Percentiles rank a stretch among this genome's conserved stretches.
These are phyloP conservation scores for Fusarium brevicatenulatum DNA, from an alignment of 2,329 filamentous ascomycete species.

Conservation along the genomic window DNA sequence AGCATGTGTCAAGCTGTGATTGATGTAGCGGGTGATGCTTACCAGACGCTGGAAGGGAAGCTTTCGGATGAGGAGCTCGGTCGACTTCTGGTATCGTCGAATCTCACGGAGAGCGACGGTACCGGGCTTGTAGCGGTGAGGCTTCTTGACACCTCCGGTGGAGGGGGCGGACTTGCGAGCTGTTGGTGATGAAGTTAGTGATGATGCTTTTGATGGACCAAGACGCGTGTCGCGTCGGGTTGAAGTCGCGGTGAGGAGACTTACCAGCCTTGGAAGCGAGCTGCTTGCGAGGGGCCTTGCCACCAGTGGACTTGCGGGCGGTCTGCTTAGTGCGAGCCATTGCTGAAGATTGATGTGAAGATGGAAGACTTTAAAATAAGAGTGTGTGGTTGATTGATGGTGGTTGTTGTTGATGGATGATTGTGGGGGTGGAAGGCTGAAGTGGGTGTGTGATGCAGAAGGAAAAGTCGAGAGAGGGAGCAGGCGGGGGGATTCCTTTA, in stretches of 20 bases:
- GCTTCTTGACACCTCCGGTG: conserved; percentile 97
- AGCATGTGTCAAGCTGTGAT: neutral
- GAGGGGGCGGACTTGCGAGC: conserved; percentile 96
- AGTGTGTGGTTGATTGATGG: conserved; percentile 35
- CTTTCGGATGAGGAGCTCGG: conserved; percentile 95
- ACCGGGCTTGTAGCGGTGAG: conserved; percentile 88
- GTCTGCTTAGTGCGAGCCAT: conserved; percentile 76
- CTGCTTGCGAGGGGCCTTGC: conserved; percentile 90
- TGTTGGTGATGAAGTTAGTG: conserved; percentile 23
- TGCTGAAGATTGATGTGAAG: conserved; percentile 53
- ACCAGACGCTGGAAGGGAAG: conserved; percentile 96
- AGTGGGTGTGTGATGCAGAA: conserved; percentile 56
- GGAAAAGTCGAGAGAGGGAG: conserved; percentile 49
- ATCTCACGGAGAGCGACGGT: conserved; percentile 99
- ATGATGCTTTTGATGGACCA: neutral
- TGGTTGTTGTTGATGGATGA: conserved; percentile 44
- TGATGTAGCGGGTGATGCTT: conserved; percentile 46
- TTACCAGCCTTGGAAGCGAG: conserved; percentile 93
- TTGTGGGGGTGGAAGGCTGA: conserved; percentile 46
- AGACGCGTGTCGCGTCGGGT: conserved; percentile 29
- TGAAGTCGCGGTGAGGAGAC: conserved; percentile 9
- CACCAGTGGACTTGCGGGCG: conserved; percentile 81
- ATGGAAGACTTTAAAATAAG: conserved; percentile 43
- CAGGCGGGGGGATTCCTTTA: conserved; percentile 59
- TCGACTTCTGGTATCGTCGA: conserved; percentile 96